A percentile compares a stretch with the other conserved stretches of the same genome.
Conservation (phyloP, 306 rosid genomes). For the Crataegus laevigata region DNA sequence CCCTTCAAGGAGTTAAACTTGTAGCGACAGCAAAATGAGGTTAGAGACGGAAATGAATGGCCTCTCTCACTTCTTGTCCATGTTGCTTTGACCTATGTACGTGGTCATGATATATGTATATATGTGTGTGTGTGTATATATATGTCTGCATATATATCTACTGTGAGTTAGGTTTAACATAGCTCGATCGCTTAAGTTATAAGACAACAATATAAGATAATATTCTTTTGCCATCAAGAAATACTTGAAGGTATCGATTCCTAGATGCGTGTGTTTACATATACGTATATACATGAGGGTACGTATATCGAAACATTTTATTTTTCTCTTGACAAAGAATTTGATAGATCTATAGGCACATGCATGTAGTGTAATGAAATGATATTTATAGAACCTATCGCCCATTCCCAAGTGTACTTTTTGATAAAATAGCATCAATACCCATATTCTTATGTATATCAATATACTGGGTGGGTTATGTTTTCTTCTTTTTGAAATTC, state of each 20-base stretch:
- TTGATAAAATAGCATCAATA: neutral
- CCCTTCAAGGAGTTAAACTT: constrained; percentile 12
- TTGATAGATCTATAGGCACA: too few species aligned
- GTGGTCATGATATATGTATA: neutral
- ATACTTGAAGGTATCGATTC: neutral
- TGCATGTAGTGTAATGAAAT: too few species aligned
- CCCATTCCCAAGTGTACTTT: neutral
- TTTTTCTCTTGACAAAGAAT: too few species aligned
- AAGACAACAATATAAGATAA: neutral
- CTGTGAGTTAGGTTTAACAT: constrained; percentile 4
- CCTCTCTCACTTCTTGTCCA: constrained; percentile 1
- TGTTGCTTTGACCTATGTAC: constrained; percentile 14
- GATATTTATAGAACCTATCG: neutral
- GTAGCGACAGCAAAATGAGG: constrained; percentile 35
- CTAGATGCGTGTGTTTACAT: neutral
- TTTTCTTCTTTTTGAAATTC: too few species aligned
- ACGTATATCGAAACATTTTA: too few species aligned
- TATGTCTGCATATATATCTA: neutral
- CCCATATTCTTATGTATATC: neutral
- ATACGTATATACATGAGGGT: neutral
- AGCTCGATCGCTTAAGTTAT: neutral
- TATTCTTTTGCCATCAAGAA: neutral
- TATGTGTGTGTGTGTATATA: neutral
- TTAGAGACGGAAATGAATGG: constrained; percentile 11
- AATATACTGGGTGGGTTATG: neutral